Evolutionary conservation across 306 rosid species (phyloP), one percentile per base, ranked within the genome.

Genomic region (Gynostemma pentaphyllum): DNA sequence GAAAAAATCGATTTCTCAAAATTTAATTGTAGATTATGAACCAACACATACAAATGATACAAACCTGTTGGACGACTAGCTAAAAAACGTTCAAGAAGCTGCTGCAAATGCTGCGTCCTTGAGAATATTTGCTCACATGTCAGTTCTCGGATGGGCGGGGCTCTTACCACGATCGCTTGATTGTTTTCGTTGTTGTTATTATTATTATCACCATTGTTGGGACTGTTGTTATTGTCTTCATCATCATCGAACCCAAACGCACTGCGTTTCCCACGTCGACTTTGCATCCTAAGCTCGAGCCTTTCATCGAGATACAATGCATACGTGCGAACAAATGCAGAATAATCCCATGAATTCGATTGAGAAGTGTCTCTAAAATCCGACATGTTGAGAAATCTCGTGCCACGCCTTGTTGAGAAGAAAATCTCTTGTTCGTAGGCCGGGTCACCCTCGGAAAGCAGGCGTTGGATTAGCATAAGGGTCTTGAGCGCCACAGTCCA

Each of bases 51-150:
- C n/a, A 34, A 4, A 34, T 8, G 14, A 50, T 39, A 62, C 69
- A 54, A 67, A 90, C 99, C 99, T 88, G 97, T 86, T 39, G 99
- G 99, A 19, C 95, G 99, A 72, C 94, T 84, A 47, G 95, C 97
- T 54, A 88, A 60, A 63, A 88, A 83, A 15, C 97, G 89, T 54
- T 86, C 97, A 30, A 94, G 95, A 36, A 94, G 79, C 71, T 84
- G 81, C 21, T 84, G 95, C 79, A 88, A 67, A 70, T 88, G 99
- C 41, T 88, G 95, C 78, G 77, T 73, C 74, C 76, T 82, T 0
- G 94, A 86, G 62, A 82, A 94, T 3, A 88, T 30, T 29, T 71
- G 80, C 8, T 94, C 94, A 24, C 68, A 45, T 69, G 64, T 78
- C 95, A 86, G 71, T 26, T 94, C 94, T 15, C 60, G 69, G 18